Base-by-base conservation (phyloP, 768 basidiomycete species). In the Pulveroboletus ravenelii region DNA sequence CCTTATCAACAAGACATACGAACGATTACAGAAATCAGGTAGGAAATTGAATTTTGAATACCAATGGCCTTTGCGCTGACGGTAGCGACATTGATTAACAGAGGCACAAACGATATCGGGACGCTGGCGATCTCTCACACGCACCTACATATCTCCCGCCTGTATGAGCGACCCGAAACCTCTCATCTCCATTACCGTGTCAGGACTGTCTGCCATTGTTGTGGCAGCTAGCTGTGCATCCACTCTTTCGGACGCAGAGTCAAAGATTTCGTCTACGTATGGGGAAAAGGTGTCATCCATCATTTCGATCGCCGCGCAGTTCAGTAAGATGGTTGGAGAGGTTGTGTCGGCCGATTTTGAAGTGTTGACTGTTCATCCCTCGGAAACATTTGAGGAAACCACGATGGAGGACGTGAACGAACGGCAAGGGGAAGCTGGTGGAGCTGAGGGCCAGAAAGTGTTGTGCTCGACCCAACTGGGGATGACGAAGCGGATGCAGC, bases 401-500 rank as follows among this genome's bases (percentile, higher is more conserved):
- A 53, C 41, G 30, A 58, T 57, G 56, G 56, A 57, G 32, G 44
- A 54, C 25, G 40, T 27, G 18, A 45, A 48, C 7, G n/a, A 35
- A n/a, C 31, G 52, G 42, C 14, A 42, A 47, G 13, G n/a, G 5
- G 5, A 14, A 13, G 1, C 23, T 7, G 20, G 29, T 3, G 39
- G 12, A 12, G 15, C 13, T 9, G 35, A 10, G 15, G 51, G 45
- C 18, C 34, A 47, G 20, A 58, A 50, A 15, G 47, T 57, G 13
- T 29, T 58, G 35, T 58, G 56, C 31, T 34, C 55, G 27, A 50
- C 56, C 23, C 41, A 55, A 0, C 20, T 58, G 48, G 56, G 56
- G 18, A 30, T 58, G 55, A 57, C 35, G 30, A 58, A 58, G 45
- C 20, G 34, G 40, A 39, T 34, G 23, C 48, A 30, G 32, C 5